Conservation (phyloP, 306 rosid species). For the Quercus variabilis region DNA sequence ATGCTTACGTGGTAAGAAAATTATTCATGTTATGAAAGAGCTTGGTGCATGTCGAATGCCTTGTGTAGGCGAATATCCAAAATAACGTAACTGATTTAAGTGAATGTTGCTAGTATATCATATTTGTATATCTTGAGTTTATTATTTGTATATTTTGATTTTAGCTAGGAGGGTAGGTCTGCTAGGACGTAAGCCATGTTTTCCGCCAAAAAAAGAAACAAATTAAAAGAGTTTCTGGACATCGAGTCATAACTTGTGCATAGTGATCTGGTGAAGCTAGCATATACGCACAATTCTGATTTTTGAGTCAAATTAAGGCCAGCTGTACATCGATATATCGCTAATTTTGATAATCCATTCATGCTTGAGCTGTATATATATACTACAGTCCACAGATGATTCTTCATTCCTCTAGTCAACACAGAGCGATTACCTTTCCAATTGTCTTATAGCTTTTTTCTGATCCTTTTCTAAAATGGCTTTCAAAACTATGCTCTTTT, state of each 20-base stretch:
- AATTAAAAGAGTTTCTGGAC: neutral
- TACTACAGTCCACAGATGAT: neutral
- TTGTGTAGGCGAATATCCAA: too few species aligned
- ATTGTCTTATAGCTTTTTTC: slow-evolving; percentile 4
- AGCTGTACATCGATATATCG: neutral
- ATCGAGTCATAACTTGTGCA: neutral
- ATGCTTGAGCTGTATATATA: slow-evolving; percentile 34
- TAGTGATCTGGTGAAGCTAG: neutral
- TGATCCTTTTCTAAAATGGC: slow-evolving; percentile 33
- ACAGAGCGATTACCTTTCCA: neutral
- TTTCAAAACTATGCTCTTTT: slow-evolving; percentile 35
- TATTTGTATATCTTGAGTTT: too few species aligned
- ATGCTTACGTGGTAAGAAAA: too few species aligned
- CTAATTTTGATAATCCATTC: neutral
- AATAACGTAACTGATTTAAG: too few species aligned
- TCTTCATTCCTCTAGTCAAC: neutral
- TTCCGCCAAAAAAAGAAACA: neutral
- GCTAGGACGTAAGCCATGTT: neutral
- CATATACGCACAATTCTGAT: neutral
- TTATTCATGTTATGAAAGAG: too few species aligned
- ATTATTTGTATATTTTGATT: too few species aligned
- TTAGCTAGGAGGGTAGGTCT: too few species aligned
- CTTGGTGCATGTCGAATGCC: too few species aligned
- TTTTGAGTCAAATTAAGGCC: neutral
- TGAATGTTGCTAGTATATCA: too few species aligned